phyloP scores from a whole-genome alignment of 2,329 filamentous ascomycete species.

The Epicoccum sorghinum region DNA sequence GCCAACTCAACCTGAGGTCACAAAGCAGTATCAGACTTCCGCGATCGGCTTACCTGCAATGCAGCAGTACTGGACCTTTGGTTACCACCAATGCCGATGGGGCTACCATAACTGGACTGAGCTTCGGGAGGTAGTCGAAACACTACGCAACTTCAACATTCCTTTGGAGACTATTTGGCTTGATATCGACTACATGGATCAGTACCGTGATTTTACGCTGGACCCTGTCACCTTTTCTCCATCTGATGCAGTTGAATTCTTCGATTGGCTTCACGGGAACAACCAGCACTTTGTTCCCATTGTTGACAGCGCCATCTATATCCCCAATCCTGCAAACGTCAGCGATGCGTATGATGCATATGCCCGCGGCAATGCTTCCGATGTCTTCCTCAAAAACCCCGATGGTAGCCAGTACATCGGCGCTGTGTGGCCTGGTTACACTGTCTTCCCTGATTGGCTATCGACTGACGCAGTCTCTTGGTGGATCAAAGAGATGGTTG shows the following conservation, averaged over 20 bases:
- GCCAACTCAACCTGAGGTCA: slow-evolving; percentile 70
- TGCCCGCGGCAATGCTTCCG: slow-evolving; percentile 56
- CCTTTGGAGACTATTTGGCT: slow-evolving; percentile 58
- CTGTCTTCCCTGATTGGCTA: slow-evolving; percentile 67
- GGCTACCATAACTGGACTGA: slow-evolving; percentile 77
- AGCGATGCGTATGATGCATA: slow-evolving; percentile 64
- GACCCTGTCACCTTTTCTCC: slow-evolving; percentile 60
- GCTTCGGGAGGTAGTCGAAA: slow-evolving; percentile 63
- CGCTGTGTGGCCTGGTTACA: slow-evolving; percentile 64
- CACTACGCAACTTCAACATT: slow-evolving; percentile 61
- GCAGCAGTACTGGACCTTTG: slow-evolving; percentile 80
- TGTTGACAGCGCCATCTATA: slow-evolving; percentile 70
- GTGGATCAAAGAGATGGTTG: slow-evolving; percentile 62
- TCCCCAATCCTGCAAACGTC: slow-evolving; percentile 71
- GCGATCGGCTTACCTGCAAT: slow-evolving; percentile 74
- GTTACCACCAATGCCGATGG: slow-evolving; percentile 84
- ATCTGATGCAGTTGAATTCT: slow-evolving; percentile 57
- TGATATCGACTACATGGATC: slow-evolving; percentile 52
- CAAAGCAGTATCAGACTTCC: slow-evolving; percentile 71
- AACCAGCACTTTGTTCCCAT: slow-evolving; percentile 67
- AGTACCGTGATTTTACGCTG: slow-evolving; percentile 63
- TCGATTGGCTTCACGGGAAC: slow-evolving; percentile 59
- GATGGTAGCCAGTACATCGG: slow-evolving; percentile 63
- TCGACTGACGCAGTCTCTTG: slow-evolving; percentile 64
- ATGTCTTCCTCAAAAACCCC: slow-evolving; percentile 60